phyloP scores from a whole-genome alignment of 1,139 yeast genomes.

The Pichia sp. region DNA sequence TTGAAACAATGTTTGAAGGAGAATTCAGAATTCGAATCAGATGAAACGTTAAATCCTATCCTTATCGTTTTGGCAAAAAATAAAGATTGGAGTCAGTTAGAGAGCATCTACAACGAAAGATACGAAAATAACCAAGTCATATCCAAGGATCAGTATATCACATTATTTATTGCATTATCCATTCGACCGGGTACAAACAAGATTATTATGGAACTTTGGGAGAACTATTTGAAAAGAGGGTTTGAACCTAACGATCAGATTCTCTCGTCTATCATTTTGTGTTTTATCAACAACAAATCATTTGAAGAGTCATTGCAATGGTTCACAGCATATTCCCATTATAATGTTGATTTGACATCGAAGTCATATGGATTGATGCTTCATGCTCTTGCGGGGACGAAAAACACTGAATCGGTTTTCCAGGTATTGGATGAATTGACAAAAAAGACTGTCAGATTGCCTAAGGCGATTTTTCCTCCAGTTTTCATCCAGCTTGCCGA shows the following conservation, averaged over 20 bases:
- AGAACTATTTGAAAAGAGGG: conserved; percentile 44
- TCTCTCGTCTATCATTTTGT: conserved; percentile 46
- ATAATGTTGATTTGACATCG: conserved; percentile 37
- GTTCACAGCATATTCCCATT: conserved; percentile 40
- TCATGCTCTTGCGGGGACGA: conserved; percentile 37
- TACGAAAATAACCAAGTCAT: conserved; percentile 58
- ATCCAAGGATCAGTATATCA: conserved; percentile 54
- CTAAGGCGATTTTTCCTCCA: conserved; percentile 30
- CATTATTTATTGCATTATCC: conserved; percentile 63
- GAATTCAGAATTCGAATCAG: conserved; percentile 17
- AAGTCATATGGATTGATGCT: conserved; percentile 42
- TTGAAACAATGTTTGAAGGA: conserved; percentile 29
- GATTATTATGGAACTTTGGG: conserved; percentile 49
- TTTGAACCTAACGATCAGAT: conserved; percentile 48
- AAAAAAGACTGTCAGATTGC: conserved; percentile 20
- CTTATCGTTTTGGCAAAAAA: conserved; percentile 48
- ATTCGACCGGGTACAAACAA: conserved; percentile 47
- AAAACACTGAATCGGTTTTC: conserved; percentile 40
- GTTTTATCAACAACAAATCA: conserved; percentile 45
- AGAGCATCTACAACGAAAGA: conserved; percentile 58
- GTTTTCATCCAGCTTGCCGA: conserved; percentile 33
- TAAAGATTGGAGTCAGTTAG: conserved; percentile 58
- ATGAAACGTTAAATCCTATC: conserved; percentile 38
- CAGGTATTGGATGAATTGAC: conserved; percentile 39
- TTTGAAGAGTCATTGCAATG: conserved; percentile 41